Evolutionary conservation across 768 basidiomycete genomes (phyloP).

Genomic region (Lactifluus hygrophoroides): DNA sequence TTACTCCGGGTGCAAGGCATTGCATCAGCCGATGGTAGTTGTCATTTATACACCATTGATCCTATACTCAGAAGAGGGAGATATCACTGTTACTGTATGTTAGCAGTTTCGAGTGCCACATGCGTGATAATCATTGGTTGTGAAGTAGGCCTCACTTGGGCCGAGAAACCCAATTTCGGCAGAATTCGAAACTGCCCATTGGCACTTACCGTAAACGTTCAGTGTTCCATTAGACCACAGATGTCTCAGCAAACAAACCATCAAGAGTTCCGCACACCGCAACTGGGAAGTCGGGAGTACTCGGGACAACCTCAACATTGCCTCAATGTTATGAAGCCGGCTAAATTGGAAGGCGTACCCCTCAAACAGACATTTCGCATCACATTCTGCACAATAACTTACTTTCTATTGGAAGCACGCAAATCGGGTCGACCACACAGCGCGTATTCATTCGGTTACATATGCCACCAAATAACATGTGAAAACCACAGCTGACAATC

Average conservation of each 20-base stretch:
- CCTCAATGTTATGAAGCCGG: background rate
- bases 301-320: background rate
- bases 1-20: background rate
- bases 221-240: too few species aligned
- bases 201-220: too few species aligned
- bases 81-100: too few species aligned
- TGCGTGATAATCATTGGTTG: too few species aligned
- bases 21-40: background rate
- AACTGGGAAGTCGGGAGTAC: too few species aligned
- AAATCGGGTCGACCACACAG: too few species aligned
- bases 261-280: too few species aligned
- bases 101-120: too few species aligned
- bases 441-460: too few species aligned
- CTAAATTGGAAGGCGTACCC: too few species aligned
- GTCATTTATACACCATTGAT: background rate
- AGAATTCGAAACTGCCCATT: background rate
- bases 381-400: conserved; percentile 37
- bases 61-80: background rate
- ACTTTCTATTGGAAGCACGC: conserved; percentile 49
- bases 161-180: background rate
- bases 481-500: background rate
- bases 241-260: too few species aligned
- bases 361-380: background rate
- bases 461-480: background rate
- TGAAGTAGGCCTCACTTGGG: background rate